These are phyloP conservation scores for Cutaneotrichosporon dermatis DNA, from an alignment of 1,284 basidiomycete species.

Conservation along the genomic window DNA sequence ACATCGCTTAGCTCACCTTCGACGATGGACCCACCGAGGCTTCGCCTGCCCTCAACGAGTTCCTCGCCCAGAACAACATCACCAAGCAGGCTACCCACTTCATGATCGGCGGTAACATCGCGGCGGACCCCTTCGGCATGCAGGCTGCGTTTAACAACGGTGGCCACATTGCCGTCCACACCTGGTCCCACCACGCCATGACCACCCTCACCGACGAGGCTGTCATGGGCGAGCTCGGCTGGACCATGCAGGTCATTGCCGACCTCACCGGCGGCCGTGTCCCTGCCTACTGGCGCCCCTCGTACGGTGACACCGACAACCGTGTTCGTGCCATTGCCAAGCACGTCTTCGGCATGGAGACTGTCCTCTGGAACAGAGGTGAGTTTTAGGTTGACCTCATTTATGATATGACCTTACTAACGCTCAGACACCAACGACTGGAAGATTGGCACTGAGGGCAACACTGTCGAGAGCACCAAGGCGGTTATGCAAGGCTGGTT, in stretches of 20 bases:
- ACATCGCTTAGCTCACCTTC: conserved; percentile 44
- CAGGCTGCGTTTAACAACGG: conserved; percentile 30
- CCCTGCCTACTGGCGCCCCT: conserved; percentile 49
- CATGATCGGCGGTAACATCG: conserved; percentile 17
- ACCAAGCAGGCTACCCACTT: conserved; percentile 55
- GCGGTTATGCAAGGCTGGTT: conserved; percentile 27
- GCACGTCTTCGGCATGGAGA: conserved; percentile 47
- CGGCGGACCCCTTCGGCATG: conserved; percentile 24
- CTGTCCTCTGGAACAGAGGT: conserved; percentile 46
- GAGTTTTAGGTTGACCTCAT: too few relatives aligned
- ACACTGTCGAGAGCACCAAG: conserved; percentile 30
- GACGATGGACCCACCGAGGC: conserved; percentile 55
- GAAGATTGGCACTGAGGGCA: conserved; percentile 35
- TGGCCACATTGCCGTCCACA: conserved; percentile 51
- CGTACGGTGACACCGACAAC: conserved; percentile 53
- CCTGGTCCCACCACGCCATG: conserved; percentile 53
- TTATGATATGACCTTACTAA: too few relatives aligned
- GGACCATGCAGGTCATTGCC: conserved; percentile 48
- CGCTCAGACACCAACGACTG: conserved; percentile 46
- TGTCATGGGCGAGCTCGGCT: conserved; percentile 55
- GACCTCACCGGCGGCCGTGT: conserved; percentile 45
- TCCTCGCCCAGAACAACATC: conserved; percentile 52
- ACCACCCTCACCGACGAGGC: conserved; percentile 55
- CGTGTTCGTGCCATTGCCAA: conserved; percentile 54
- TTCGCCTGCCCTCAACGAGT: conserved; percentile 52